Conservation (phyloP, 495 filamentous ascomycete genomes). For the Podospora pseudocomata region DNA sequence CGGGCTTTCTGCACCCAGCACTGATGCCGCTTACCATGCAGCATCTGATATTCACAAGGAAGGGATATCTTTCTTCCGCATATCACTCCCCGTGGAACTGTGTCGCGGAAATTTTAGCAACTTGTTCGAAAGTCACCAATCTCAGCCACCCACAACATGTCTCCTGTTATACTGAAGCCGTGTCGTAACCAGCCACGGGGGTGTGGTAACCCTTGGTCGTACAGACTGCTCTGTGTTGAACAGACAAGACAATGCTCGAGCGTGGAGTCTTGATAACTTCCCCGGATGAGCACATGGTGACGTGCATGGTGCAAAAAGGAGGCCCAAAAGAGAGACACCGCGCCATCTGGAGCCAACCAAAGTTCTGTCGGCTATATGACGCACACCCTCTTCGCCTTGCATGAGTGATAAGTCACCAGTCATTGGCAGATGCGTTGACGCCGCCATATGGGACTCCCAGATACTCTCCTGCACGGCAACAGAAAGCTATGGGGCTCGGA, state of each 20-base stretch:
- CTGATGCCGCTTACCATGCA: not conserved
- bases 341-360: not conserved
- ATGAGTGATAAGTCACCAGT: not conserved
- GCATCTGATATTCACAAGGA: not conserved
- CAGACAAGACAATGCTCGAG: not conserved
- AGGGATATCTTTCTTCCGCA: not conserved
- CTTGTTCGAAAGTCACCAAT: no score
- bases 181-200: no score
- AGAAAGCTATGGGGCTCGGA: not conserved
- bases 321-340: not conserved
- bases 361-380: not conserved
- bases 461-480: not conserved
- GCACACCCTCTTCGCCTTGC: not conserved
- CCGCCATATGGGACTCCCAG: not conserved
- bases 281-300: not conserved
- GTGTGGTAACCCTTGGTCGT: not conserved
- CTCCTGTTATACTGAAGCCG: no score
- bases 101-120: no score
- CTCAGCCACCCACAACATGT: no score
- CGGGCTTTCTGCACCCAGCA: not conserved
- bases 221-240: not conserved
- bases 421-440: not conserved
- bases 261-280: not conserved
- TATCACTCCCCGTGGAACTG: no score
- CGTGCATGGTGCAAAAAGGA: no score